Evolutionary conservation across 441 rosid genomes (phyloP).

Genomic region (Gossypium gossypioides): DNA sequence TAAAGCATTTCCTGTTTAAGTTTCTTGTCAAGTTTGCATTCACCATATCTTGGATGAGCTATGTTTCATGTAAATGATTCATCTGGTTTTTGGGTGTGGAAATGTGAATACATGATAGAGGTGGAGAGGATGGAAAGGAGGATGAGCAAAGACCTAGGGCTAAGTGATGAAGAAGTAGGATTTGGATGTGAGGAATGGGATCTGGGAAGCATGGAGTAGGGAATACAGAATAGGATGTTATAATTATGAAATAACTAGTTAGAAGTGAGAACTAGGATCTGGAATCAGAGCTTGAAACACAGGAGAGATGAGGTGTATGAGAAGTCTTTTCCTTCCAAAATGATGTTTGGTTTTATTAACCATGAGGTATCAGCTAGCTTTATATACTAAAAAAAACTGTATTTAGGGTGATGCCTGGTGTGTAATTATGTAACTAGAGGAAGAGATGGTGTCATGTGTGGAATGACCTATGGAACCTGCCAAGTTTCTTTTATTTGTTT

Average conservation of each 20-base stretch:
- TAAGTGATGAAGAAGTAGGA: background rate
- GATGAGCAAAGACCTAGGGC: background rate
- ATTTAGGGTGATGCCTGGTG: background rate
- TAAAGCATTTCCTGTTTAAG: background rate
- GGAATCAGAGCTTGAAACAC: background rate
- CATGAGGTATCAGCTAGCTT: background rate
- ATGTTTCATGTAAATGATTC: background rate
- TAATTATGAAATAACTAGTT: background rate
- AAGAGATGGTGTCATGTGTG: background rate
- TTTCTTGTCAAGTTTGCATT: background rate
- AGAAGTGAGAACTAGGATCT: background rate
- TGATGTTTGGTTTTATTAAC: background rate
- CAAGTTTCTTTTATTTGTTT: background rate
- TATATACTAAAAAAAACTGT: background rate
- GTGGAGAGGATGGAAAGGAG: background rate
- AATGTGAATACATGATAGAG: background rate
- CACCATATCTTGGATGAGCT: background rate
- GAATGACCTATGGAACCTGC: background rate
- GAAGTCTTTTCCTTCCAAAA: background rate
- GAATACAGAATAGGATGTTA: background rate
- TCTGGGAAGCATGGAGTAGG: background rate
- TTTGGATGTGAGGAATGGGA: background rate
- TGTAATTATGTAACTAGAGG: background rate
- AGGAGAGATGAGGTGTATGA: background rate
- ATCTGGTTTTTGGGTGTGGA: background rate